Conservation (phyloP, 2,329 filamentous ascomycete species). For the Botrytis fragariae region DNA sequence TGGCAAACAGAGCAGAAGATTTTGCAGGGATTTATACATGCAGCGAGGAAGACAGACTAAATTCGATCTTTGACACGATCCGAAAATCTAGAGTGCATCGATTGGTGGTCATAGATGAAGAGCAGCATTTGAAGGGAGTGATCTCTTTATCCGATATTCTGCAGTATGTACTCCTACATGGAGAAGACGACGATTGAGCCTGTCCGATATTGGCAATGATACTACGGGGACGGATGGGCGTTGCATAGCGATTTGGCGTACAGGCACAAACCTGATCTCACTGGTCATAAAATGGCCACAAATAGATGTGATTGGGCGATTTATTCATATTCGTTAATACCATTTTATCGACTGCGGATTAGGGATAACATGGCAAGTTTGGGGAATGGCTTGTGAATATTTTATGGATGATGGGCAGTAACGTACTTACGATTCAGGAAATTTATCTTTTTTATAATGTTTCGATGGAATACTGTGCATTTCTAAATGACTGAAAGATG, state of each 20-base stretch:
- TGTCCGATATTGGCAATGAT: slow-evolving; percentile 25
- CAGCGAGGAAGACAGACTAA: slow-evolving; percentile 83
- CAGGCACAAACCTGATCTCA: slow-evolving; percentile 21
- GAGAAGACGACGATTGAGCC: slow-evolving; percentile 35
- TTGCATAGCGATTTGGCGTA: slow-evolving; percentile 41
- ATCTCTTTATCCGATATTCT: slow-evolving; percentile 95
- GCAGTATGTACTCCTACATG: slow-evolving; percentile 82
- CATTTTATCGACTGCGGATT: slow-evolving; percentile 24
- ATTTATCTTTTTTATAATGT: slow-evolving; percentile 10
- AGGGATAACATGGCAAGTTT: slow-evolving; percentile 16
- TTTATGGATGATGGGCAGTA: slow-evolving; percentile 12
- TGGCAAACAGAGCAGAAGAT: slow-evolving; percentile 83
- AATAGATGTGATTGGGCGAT: slow-evolving; percentile 12
- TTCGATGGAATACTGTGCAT: not conserved
- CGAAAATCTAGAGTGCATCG: slow-evolving; percentile 92
- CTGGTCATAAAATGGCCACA: slow-evolving; percentile 13
- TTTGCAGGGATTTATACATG: slow-evolving; percentile 98
- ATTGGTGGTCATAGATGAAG: slow-evolving; percentile 88
- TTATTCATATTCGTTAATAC: slow-evolving; percentile 32
- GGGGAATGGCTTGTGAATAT: slow-evolving; percentile 17
- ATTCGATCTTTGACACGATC: slow-evolving; percentile 95
- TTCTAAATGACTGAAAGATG: not conserved
- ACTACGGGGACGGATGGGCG: slow-evolving; percentile 31
- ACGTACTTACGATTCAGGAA: not conserved
- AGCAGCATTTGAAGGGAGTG: slow-evolving; percentile 80